Conservation (phyloP, 176 grass and related monocot genomes). For the Puccinellia tenuiflora region DNA sequence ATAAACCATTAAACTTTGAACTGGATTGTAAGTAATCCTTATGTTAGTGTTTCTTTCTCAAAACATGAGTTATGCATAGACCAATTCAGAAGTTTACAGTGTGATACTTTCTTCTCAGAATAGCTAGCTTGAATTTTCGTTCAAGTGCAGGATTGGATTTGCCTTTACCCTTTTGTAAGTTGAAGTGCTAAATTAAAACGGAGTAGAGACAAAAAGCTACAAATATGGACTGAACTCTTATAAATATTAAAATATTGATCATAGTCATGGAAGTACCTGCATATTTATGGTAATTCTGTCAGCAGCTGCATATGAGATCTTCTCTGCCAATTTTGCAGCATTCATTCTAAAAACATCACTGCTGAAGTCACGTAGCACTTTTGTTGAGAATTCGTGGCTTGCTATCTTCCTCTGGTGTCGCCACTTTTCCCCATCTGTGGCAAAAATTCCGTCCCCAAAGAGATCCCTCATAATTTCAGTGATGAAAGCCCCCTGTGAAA, state of each 20-base stretch:
- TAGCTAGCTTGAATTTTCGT: neutral
- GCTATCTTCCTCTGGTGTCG: slow-evolving; percentile 61
- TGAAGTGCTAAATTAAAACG: neutral
- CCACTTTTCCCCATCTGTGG: slow-evolving; percentile 58
- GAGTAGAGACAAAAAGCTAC: neutral
- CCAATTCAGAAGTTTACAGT: neutral
- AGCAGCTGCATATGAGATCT: slow-evolving; percentile 19
- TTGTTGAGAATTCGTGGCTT: slow-evolving; percentile 66
- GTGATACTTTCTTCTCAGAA: neutral
- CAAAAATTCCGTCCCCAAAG: slow-evolving; percentile 64
- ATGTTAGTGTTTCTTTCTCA: neutral
- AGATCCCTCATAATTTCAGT: slow-evolving; percentile 42
- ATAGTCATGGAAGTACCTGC: slow-evolving; percentile 18
- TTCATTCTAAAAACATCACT: slow-evolving; percentile 37
- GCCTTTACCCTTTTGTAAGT: neutral
- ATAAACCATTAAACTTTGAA: neutral
- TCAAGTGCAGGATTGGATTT: neutral
- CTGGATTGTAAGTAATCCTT: neutral
- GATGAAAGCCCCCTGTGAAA: slow-evolving; percentile 32
- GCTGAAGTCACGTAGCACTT: slow-evolving; percentile 47
- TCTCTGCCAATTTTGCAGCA: slow-evolving; percentile 33
- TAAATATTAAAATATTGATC: neutral
- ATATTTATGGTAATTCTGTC: slow-evolving; percentile 22
- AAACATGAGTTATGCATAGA: neutral
- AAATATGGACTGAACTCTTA: neutral